These are phyloP conservation scores for Rhinocladiella similis DNA, from an alignment of 2,329 filamentous ascomycete genomes.

Conservation along the genomic window DNA sequence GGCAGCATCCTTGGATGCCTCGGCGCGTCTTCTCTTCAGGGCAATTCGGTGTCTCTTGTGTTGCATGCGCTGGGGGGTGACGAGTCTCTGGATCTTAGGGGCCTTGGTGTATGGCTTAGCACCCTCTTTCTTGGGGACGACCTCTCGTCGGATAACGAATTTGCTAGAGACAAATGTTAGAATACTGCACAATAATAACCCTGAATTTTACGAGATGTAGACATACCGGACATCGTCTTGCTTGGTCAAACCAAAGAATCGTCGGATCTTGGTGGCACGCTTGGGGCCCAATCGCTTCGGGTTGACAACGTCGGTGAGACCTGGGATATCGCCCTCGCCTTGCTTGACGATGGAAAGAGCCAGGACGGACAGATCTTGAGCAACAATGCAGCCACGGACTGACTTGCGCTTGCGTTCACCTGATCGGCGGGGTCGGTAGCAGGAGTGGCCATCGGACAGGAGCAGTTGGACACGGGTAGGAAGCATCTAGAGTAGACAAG, in stretches of 20 bases:
- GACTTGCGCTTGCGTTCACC: slow-evolving; percentile 99
- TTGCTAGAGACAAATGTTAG: slow-evolving; percentile 70
- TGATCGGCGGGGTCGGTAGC: slow-evolving; percentile 96
- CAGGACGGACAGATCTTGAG: slow-evolving; percentile 89
- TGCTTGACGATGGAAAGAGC: slow-evolving; percentile 97
- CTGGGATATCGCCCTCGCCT: slow-evolving; percentile 90
- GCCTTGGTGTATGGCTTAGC: slow-evolving; percentile 99
- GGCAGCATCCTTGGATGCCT: slow-evolving; percentile 98
- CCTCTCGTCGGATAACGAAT: slow-evolving; percentile 99
- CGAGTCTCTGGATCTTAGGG: slow-evolving; percentile 98
- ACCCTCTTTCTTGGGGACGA: slow-evolving; percentile 95
- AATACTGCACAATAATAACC: slow-evolving; percentile 44
- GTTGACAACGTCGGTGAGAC: slow-evolving; percentile 95
- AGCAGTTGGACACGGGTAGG: slow-evolving; percentile 98
- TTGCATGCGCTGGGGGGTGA: slow-evolving; percentile 99
- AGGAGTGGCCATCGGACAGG: slow-evolving; percentile 94
- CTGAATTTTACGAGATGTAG: slow-evolving; percentile 12
- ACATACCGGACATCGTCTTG: slow-evolving; percentile 96
- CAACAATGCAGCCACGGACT: slow-evolving; percentile 98
- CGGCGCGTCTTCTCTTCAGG: slow-evolving; percentile 96
- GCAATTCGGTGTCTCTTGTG: slow-evolving; percentile 98
- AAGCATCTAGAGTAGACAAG: slow-evolving; percentile 63
- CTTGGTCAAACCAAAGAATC: slow-evolving; percentile 99
- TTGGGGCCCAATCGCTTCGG: slow-evolving; percentile 99
- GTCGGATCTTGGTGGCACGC: slow-evolving; percentile 99